These are phyloP conservation scores for Suhomyces prunicola DNA, from an alignment of 805 yeast genomes.

Conservation along the genomic window DNA sequence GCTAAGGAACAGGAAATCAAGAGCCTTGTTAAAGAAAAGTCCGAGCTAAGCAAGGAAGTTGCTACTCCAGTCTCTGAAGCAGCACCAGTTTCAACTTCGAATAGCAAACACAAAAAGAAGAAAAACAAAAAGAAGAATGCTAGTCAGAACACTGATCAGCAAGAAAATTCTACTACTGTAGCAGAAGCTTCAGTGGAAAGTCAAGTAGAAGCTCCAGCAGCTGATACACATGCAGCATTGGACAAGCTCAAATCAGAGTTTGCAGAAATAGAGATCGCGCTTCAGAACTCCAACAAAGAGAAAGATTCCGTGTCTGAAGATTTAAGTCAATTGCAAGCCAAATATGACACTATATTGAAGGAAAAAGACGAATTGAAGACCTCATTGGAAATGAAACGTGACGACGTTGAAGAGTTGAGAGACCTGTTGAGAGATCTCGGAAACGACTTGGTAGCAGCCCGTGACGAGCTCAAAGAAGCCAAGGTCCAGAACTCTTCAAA, in stretches of 20 bases:
- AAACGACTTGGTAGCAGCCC: conserved; percentile 70
- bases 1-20: not conserved
- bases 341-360: conserved; percentile 13
- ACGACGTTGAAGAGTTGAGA: conserved; percentile 65
- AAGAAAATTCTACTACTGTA: not conserved
- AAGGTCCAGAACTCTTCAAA: conserved; percentile 4
- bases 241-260: not conserved
- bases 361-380: conserved; percentile 19
- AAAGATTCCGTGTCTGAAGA: conserved; percentile 2
- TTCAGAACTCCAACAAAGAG: conserved; percentile 1
- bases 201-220: not conserved
- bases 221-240: not conserved
- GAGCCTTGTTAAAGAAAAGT: not conserved
- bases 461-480: conserved; percentile 50
- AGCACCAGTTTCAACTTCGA: not conserved
- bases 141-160: not conserved
- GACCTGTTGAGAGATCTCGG: conserved; percentile 80
- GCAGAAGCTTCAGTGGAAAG: not conserved
- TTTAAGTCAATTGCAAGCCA: conserved; percentile 12
- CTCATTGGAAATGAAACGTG: conserved; percentile 41
- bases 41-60: not conserved
- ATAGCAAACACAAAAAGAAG: conserved; percentile 18
- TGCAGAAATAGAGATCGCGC: not conserved
- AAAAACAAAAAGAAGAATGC: conserved; percentile 19
- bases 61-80: not conserved